phyloP scores from a whole-genome alignment of 441 rosid genomes.

The Biscutella laevigata region DNA sequence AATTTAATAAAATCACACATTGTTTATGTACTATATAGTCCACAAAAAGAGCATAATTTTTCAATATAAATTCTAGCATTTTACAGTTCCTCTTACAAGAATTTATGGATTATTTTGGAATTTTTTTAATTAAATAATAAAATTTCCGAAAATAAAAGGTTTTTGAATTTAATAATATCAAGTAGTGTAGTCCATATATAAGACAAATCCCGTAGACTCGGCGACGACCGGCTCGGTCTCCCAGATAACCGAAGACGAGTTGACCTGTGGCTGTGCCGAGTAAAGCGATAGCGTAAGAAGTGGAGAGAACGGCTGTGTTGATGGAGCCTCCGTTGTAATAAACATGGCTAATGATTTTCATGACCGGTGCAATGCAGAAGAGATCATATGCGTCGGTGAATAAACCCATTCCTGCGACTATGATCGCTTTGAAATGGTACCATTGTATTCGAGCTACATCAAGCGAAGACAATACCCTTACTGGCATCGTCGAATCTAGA shows the following conservation, averaged over 20 bases:
- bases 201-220: conserved; percentile 58
- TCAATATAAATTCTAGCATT: too few relatives aligned
- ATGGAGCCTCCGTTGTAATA: conserved; percentile 29
- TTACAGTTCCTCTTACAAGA: too few relatives aligned
- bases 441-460: conserved; percentile 52
- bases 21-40: too few relatives aligned
- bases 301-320: conserved; percentile 18
- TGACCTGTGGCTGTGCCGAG: conserved; percentile 60
- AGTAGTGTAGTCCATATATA: too few relatives aligned
- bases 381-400: conserved; percentile 79
- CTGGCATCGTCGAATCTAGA: conserved; percentile 25
- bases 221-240: conserved; percentile 58
- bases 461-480: conserved; percentile 55
- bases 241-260: conserved; percentile 50
- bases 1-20: too few relatives aligned
- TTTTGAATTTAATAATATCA: too few relatives aligned
- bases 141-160: too few relatives aligned
- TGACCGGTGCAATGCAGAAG: conserved; percentile 64
- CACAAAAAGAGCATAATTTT: too few relatives aligned
- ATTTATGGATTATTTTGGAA: too few relatives aligned
- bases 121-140: too few relatives aligned
- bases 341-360: conserved; percentile 42
- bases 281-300: conserved; percentile 37
- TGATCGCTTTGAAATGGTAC: conserved; percentile 76
- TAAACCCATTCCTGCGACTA: conserved; percentile 81